A percentile compares a stretch with the other conserved stretches of the same genome.
phyloP scores from a whole-genome alignment of 2,329 filamentous ascomycete species.

The Trichoderma gracile region DNA sequence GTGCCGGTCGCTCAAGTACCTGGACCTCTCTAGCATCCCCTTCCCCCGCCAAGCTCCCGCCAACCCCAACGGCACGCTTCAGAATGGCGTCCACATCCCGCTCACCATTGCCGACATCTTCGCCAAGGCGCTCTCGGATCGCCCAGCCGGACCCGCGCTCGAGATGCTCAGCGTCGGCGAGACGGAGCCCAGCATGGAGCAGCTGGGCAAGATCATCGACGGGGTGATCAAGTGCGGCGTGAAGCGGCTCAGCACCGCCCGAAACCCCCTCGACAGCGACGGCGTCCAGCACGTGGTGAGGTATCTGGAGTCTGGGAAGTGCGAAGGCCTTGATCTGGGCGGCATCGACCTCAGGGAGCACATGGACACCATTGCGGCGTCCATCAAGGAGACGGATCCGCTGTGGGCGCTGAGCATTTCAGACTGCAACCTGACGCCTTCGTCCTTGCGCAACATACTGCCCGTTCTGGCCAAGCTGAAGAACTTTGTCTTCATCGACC shows the following conservation, averaged over 20 bases:
- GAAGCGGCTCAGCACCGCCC: conserved; percentile 76
- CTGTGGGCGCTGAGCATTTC: conserved; percentile 84
- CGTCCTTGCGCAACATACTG: conserved; percentile 71
- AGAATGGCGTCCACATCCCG: conserved; percentile 40
- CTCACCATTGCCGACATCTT: conserved; percentile 60
- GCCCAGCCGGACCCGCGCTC: conserved; percentile 72
- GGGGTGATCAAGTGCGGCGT: conserved; percentile 78
- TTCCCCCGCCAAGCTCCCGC: conserved; percentile 59
- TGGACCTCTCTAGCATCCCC: conserved; percentile 82
- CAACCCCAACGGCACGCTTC: conserved; percentile 35
- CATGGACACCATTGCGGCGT: conserved; percentile 54
- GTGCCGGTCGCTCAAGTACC: conserved; percentile 78
- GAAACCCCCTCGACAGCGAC: conserved; percentile 73
- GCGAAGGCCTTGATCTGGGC: conserved; percentile 85
- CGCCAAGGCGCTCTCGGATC: conserved; percentile 72
- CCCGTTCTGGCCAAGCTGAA: conserved; percentile 69
- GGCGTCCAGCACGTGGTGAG: conserved; percentile 74
- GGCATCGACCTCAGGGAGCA: conserved; percentile 71
- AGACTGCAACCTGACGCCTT: conserved; percentile 76
- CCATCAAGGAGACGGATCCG: conserved; percentile 55
- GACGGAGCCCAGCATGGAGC: conserved; percentile 69
- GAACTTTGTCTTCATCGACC: conserved; percentile 82
- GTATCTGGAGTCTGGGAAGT: conserved; percentile 74
- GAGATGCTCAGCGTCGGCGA: conserved; percentile 83
- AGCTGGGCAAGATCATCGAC: conserved; percentile 76